phyloP scores from a whole-genome alignment of 805 yeast species.

The Lipomyces japonicus region DNA sequence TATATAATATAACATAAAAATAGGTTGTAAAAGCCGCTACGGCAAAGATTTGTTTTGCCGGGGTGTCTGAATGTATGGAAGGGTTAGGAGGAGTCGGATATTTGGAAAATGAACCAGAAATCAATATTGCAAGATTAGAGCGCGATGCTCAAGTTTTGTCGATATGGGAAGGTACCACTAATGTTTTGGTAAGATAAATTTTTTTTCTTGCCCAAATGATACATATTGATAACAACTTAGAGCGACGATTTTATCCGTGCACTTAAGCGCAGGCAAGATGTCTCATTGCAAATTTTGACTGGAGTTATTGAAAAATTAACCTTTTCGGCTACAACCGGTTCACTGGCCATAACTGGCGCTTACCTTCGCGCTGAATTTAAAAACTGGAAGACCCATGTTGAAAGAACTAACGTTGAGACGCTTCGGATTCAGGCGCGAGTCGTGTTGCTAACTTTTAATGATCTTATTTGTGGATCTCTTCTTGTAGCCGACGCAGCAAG shows the following conservation, averaged over 20 bases:
- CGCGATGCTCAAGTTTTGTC: slow-evolving; percentile 36
- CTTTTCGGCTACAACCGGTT: not conserved
- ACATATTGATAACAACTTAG: not conserved
- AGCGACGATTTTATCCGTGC: slow-evolving; percentile 32
- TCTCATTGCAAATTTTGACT: not conserved
- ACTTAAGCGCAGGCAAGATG: slow-evolving; percentile 5
- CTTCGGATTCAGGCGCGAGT: slow-evolving; percentile 16
- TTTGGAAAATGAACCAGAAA: slow-evolving; percentile 34
- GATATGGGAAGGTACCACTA: slow-evolving; percentile 39
- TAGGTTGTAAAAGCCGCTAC: slow-evolving; percentile 30
- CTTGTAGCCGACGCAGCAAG: slow-evolving; percentile 18
- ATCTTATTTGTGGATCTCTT: slow-evolving; percentile 9
- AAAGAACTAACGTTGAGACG: not conserved
- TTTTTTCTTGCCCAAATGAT: not conserved
- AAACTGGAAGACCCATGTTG: slow-evolving; percentile 6
- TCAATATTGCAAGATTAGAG: slow-evolving; percentile 34
- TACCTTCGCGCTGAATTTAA: not conserved
- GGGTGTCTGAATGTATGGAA: slow-evolving; percentile 37
- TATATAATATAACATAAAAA: too few species aligned
- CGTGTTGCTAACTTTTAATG: slow-evolving; percentile 11
- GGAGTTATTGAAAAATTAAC: not conserved
- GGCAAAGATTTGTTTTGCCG: slow-evolving; percentile 32
- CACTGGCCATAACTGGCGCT: not conserved
- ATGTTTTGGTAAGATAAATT: slow-evolving; percentile 28
- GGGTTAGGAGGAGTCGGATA: slow-evolving; percentile 37